Conservation (phyloP, 169 alveolate genomes). For the Cardiosporidium cionae region DNA sequence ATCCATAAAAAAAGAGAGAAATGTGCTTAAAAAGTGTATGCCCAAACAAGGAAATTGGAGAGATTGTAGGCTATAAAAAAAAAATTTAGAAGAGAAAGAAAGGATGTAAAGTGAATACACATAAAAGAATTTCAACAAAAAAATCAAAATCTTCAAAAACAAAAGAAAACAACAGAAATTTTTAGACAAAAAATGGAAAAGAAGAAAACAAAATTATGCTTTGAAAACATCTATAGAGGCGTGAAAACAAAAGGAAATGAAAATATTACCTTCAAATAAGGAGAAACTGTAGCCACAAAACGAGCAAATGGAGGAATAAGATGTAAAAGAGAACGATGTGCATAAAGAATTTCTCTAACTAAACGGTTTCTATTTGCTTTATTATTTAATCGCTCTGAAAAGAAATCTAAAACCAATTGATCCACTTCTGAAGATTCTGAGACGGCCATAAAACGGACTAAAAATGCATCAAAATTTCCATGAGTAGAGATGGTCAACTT, state of each 20-base stretch:
- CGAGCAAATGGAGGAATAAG: slow-evolving; percentile 17
- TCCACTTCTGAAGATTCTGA: not conserved
- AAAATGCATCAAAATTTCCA: not conserved
- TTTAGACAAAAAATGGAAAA: not conserved
- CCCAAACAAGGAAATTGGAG: too few relatives aligned
- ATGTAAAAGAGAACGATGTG: not conserved
- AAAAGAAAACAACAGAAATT: too few relatives aligned
- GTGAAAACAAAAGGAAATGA: too few relatives aligned
- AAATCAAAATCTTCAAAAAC: too few relatives aligned
- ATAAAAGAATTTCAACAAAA: too few relatives aligned
- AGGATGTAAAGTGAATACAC: too few relatives aligned
- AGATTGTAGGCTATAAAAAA: too few relatives aligned
- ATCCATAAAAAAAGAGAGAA: too few relatives aligned
- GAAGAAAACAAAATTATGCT: too few relatives aligned
- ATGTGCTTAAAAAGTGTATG: too few relatives aligned
- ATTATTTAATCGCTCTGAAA: slow-evolving; percentile 1
- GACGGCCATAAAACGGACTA: not conserved
- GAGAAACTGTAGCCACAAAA: not conserved
- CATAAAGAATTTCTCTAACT: not conserved
- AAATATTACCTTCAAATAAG: not conserved
- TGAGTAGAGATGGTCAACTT: not conserved
- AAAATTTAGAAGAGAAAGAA: too few relatives aligned
- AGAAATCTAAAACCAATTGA: not conserved
- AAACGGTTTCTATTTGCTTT: not conserved
- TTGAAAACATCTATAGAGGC: too few relatives aligned